These are phyloP conservation scores for Erigeron philadelphicus DNA, from an alignment of 140 eudicot species.

Conservation along the genomic window DNA sequence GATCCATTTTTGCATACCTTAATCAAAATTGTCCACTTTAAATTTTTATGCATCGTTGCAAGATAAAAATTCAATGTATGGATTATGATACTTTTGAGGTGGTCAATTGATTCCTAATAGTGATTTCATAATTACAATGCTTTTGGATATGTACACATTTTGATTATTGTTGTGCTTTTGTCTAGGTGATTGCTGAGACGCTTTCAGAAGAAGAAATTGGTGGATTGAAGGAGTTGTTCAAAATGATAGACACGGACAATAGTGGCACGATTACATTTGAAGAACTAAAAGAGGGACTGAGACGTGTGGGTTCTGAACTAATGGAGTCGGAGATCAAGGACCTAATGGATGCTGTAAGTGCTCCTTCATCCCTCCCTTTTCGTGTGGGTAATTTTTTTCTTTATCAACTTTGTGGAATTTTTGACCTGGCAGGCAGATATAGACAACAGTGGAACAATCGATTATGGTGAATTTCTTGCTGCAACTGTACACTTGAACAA, in stretches of 20 bases:
- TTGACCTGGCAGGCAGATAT: constrained; percentile 53
- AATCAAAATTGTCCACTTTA: neutral
- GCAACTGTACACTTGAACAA: constrained; percentile 78
- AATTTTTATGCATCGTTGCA: neutral
- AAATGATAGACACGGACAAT: constrained; percentile 65
- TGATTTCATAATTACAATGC: neutral
- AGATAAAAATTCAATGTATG: neutral
- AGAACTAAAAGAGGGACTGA: constrained; percentile 61
- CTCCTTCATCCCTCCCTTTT: neutral
- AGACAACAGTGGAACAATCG: constrained; percentile 77
- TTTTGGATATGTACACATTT: neutral
- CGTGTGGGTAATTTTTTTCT: neutral
- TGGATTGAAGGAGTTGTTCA: constrained; percentile 61
- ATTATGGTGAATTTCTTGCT: constrained; percentile 78
- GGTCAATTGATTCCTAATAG: constrained; percentile 1
- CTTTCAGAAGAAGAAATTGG: constrained; percentile 77
- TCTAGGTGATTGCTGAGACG: constrained; percentile 65
- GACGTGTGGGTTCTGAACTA: constrained; percentile 63
- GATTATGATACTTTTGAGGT: neutral
- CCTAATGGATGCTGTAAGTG: constrained; percentile 63
- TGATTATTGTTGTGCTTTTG: neutral
- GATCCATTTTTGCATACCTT: neutral
- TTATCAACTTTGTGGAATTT: neutral
- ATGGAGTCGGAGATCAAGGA: constrained; percentile 73
- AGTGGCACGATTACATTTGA: constrained; percentile 71